phyloP scores from a whole-genome alignment of 441 rosid species.

The Pelargonium myrrhifolium region DNA sequence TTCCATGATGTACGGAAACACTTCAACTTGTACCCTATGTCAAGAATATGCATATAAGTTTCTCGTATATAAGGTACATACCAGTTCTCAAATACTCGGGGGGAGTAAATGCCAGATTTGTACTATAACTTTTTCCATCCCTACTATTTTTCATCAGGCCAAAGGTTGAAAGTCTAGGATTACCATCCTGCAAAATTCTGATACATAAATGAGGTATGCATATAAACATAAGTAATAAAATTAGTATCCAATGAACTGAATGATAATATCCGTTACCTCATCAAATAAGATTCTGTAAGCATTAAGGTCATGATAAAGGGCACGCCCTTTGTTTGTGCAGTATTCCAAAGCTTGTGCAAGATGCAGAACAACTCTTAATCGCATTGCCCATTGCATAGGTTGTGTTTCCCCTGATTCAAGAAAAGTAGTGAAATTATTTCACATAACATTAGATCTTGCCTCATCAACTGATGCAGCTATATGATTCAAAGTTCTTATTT shows the following conservation, averaged over 20 bases:
- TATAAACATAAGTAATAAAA: constrained; percentile 8
- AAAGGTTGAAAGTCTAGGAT: constrained; percentile 63
- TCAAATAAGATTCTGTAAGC: constrained; percentile 88
- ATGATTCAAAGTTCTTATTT: no score
- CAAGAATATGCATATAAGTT: not conserved
- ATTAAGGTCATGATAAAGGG: constrained; percentile 83
- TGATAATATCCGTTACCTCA: constrained; percentile 40
- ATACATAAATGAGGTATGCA: constrained; percentile 14
- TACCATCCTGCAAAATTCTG: constrained; percentile 43
- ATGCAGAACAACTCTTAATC: constrained; percentile 79
- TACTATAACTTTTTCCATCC: constrained; percentile 68
- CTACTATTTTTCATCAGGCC: constrained; percentile 75
- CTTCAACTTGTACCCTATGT: not conserved
- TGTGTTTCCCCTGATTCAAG: constrained; percentile 71
- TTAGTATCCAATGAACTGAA: constrained; percentile 2
- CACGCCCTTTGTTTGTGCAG: constrained; percentile 75
- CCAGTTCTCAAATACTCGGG: constrained; percentile 71
- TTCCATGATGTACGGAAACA: not conserved
- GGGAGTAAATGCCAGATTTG: constrained; percentile 67
- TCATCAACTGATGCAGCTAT: not conserved
- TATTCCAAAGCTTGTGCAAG: constrained; percentile 87
- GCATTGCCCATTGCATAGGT: constrained; percentile 95
- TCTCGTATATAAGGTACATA: constrained; percentile 14
- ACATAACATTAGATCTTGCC: not conserved
- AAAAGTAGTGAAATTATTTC: constrained; percentile 1